These are phyloP conservation scores for Malassezia brasiliensis DNA, from an alignment of 1,284 basidiomycete species.

Conservation along the genomic window DNA sequence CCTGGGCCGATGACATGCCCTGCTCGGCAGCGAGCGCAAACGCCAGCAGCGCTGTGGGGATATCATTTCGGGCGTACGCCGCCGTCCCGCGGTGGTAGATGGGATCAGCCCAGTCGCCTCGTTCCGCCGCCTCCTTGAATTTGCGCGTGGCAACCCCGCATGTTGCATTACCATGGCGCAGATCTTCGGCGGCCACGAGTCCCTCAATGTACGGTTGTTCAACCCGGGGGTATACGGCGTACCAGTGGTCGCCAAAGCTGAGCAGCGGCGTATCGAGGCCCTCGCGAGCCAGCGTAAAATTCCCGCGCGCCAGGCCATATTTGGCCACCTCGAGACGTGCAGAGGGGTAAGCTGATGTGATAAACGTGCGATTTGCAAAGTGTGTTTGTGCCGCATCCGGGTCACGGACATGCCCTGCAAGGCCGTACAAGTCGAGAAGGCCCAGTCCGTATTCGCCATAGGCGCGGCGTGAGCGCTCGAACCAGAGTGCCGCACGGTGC, in stretches of 20 bases:
- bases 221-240: not conserved
- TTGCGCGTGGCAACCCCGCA: not conserved
- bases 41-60: constrained; percentile 29
- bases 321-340: no score
- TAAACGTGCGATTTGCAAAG: no score
- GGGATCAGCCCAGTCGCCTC: constrained; percentile 42
- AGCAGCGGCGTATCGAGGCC: not conserved
- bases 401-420: constrained; percentile 85
- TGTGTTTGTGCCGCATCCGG: no score
- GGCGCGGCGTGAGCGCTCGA: constrained; percentile 61
- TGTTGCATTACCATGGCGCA: not conserved
- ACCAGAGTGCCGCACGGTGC: constrained; percentile 78
- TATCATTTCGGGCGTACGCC: constrained; percentile 34
- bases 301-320: no score
- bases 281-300: no score
- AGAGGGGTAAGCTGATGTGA: no score
- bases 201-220: not conserved
- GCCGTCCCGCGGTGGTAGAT: constrained; percentile 36
- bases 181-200: not conserved
- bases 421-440: constrained; percentile 58
- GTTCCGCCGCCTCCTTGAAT: constrained; percentile 52
- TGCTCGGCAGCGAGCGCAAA: constrained; percentile 79
- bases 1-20: constrained; percentile 84
- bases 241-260: no score
- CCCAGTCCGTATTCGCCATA: constrained; percentile 67